Evolutionary conservation across 306 rosid genomes (phyloP).

Genomic region (Heteromeles arbutifolia): DNA sequence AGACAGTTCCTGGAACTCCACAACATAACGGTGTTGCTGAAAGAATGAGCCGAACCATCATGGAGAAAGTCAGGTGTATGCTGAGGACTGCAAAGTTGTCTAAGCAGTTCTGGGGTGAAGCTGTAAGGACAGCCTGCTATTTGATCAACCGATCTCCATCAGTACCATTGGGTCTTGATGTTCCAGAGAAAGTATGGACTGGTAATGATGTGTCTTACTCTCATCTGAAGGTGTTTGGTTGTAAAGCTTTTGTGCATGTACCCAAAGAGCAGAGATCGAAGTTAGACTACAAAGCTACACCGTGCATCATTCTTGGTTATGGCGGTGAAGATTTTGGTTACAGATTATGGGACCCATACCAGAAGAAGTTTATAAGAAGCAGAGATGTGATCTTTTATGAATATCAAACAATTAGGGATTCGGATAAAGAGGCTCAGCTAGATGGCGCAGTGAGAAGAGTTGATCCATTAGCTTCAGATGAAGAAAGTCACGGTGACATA

Average conservation of each 20-base stretch:
- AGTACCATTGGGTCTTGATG: no score
- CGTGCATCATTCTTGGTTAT: background rate
- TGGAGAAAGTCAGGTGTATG: background rate
- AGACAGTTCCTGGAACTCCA: background rate
- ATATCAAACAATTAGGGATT: background rate
- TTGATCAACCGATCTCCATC: background rate
- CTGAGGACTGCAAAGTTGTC: background rate
- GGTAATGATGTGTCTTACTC: background rate
- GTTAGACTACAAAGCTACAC: background rate
- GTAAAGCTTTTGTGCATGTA: background rate
- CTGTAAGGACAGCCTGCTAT: background rate
- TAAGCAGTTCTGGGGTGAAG: background rate
- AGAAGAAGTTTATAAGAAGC: background rate
- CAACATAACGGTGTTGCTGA: background rate
- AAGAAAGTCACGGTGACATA: background rate
- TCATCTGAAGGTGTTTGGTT: background rate
- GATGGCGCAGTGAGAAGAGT: accelerated
- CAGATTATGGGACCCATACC: background rate
- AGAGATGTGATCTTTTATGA: background rate
- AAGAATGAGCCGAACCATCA: background rate
- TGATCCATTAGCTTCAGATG: background rate
- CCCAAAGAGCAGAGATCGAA: background rate
- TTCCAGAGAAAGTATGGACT: background rate
- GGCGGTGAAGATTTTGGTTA: background rate
- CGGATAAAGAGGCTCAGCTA: no score